These are phyloP conservation scores for Penicillium sp. DNA, from an alignment of 2,329 filamentous ascomycete genomes.

Conservation along the genomic window DNA sequence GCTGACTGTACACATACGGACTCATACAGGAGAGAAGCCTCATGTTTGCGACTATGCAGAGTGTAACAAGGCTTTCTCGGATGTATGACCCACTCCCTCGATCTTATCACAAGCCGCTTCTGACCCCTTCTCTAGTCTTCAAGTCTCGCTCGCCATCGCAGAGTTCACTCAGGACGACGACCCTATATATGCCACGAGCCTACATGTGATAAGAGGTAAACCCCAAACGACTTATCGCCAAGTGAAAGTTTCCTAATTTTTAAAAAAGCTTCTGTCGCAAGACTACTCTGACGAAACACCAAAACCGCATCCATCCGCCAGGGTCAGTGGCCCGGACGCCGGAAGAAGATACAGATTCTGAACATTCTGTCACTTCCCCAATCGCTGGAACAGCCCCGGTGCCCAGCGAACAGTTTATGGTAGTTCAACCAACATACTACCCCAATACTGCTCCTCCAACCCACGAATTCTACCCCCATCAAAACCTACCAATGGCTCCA, in stretches of 20 bases:
- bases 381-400: conserved; percentile 35
- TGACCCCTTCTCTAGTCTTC: conserved; percentile 38
- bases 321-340: conserved; percentile 39
- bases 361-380: conserved; percentile 39
- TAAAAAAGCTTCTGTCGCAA: conserved; percentile 45
- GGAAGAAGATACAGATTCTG: conserved; percentile 43
- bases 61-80: conserved; percentile 51
- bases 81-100: conserved; percentile 37
- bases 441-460: conserved; percentile 38
- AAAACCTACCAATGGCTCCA: conserved; percentile 37
- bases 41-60: conserved; percentile 49
- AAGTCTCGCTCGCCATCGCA: conserved; percentile 46
- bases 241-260: background rate
- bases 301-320: conserved; percentile 45
- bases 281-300: conserved; percentile 48
- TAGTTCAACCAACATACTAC: conserved; percentile 43
- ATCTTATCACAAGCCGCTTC: background rate
- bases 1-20: conserved; percentile 51
- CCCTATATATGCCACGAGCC: conserved; percentile 48
- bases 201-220: conserved; percentile 44
- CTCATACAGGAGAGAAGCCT: conserved; percentile 52
- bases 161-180: conserved; percentile 47
- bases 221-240: background rate
- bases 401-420: conserved; percentile 41
- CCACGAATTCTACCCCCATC: conserved; percentile 44